Percentiles rank a stretch among this genome's conserved stretches.
Conservation (phyloP, 2,329 filamentous ascomycete genomes). For the Fusarium brevicatenulatum region DNA sequence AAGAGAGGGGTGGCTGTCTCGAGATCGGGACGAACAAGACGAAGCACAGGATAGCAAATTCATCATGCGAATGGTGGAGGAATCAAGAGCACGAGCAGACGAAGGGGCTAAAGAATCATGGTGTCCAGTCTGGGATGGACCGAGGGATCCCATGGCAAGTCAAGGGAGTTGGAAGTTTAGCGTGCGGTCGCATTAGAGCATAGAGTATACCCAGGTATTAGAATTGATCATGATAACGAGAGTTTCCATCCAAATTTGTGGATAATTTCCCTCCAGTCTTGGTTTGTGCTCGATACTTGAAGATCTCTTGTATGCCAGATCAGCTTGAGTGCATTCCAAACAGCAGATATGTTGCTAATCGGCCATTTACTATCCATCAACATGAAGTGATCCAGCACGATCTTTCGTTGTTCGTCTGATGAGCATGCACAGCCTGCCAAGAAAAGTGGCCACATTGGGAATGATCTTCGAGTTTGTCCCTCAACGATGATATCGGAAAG, state of each 20-base stretch:
- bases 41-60: constrained; percentile 17
- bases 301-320: constrained; percentile 40
- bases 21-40: not conserved
- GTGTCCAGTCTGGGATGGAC: constrained; percentile 40
- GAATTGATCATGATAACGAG: not conserved
- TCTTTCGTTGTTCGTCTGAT: constrained; percentile 37
- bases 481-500: constrained; percentile 38
- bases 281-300: constrained; percentile 7
- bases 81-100: constrained; percentile 26
- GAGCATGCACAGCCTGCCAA: constrained; percentile 40
- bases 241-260: constrained; percentile 43
- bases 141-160: constrained; percentile 29
- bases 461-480: constrained; percentile 33
- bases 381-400: constrained; percentile 31
- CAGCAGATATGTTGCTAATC: constrained; percentile 39
- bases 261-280: constrained; percentile 40
- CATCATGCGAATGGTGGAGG: constrained; percentile 37
- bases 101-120: constrained; percentile 33
- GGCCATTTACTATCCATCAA: constrained; percentile 40
- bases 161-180: constrained; percentile 29
- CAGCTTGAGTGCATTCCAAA: constrained; percentile 36
- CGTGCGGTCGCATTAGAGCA: constrained; percentile 14
- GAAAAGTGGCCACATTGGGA: constrained; percentile 43
- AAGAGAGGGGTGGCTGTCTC: constrained; percentile 32
- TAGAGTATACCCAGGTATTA: not conserved